phyloP scores from a whole-genome alignment of 768 basidiomycete genomes.

The Candolleomyces aberdarensis region DNA sequence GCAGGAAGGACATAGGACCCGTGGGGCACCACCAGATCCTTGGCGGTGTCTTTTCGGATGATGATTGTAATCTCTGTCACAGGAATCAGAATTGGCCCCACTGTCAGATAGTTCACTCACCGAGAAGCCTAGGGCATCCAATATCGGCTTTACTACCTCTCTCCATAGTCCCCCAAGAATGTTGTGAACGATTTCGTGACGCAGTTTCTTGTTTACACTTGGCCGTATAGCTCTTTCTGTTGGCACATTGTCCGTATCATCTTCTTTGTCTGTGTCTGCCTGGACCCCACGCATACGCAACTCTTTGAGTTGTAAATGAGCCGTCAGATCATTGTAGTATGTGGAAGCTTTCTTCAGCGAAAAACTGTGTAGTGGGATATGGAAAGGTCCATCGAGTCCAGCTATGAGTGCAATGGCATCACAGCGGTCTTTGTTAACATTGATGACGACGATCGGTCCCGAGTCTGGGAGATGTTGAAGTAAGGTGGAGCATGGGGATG shows the following conservation, averaged over 20 bases:
- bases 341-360: not conserved
- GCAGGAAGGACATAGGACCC: slow-evolving; percentile 3
- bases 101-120: not conserved
- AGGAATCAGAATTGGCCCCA: not conserved
- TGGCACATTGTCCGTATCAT: not conserved
- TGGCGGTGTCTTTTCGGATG: not conserved
- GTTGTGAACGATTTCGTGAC: not conserved
- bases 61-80: not conserved
- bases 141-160: slow-evolving; percentile 5
- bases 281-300: slow-evolving; percentile 6
- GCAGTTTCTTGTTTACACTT: no score
- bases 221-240: no score
- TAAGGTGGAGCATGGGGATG: not conserved
- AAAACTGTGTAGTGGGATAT: slow-evolving; percentile 10
- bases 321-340: not conserved
- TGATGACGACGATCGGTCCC: slow-evolving; percentile 10
- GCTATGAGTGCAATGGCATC: slow-evolving; percentile 7
- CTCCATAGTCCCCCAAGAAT: not conserved
- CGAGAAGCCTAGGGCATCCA: slow-evolving; percentile 8
- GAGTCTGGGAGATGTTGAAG: not conserved
- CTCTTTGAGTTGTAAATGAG: not conserved
- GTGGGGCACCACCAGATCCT: slow-evolving; percentile 8
- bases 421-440: not conserved
- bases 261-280: slow-evolving; percentile 10
- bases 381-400: not conserved